Base-by-base conservation (phyloP, 176 grass and related monocot genomes). In the Oryza punctata region DNA sequence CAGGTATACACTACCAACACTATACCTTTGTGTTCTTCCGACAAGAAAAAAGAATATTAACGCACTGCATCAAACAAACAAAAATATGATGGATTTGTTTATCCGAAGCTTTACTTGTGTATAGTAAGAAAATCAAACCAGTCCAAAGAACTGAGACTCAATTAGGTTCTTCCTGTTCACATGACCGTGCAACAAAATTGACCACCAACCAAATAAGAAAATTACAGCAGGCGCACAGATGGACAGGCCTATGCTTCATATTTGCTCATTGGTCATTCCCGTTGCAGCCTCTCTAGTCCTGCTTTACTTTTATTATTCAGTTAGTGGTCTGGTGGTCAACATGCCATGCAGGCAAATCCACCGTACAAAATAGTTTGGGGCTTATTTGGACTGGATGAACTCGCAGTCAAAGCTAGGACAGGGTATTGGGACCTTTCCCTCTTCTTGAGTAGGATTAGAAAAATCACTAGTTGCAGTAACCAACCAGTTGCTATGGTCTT, bases 1-100 rank as follows among this genome's bases (percentile, higher is more conserved):
- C 52, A 47, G 77, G 45, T 14, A 65, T 54, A 38, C 16, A 85
- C n/a, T n/a, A 75, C 35, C 73, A 77, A 47, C n/a, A 77, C 16
- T 37, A 49, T 44, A 71, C 13, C 19, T 45, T 63, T 26, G 18
- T 23, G 19, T 27, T 29, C 24, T 63, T 28, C 38, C 40, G 27
- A 32, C 4, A 16, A 78, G 52, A 27, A 19, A 44, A 43, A 38
- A 69, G 24, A 44, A 70, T 32, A 60, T 77, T 21, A 59, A 70
- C 12, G 44, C 29, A 40, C 6, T 37, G 67, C 54, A 81, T 13
- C 5, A 61, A 7, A 68, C 57, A 64, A 52, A 15, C 19, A 73
- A 9, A 61, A 32, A 83, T 30, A 67, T 63, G 63, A 64, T 45
- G 63, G 70, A 32, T 77, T 87, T 73, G 35, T 24, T 45, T 45